These are phyloP conservation scores for Cicer cuneatum DNA, from an alignment of 306 rosid species.

Conservation along the genomic window DNA sequence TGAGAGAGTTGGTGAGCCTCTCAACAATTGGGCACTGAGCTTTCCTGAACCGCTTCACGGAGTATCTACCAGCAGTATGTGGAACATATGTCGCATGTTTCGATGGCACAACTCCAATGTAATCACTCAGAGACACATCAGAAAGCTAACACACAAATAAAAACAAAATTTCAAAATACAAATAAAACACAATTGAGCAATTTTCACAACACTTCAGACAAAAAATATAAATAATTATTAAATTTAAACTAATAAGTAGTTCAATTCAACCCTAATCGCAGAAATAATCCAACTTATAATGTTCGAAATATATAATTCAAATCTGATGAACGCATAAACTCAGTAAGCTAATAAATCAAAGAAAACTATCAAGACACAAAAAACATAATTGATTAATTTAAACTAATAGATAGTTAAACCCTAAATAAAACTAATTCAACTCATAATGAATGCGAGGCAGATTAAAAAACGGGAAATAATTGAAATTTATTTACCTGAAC, in stretches of 20 bases:
- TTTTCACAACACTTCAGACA: no score
- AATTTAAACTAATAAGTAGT: no score
- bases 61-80: conserved; percentile 68
- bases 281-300: no score
- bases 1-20: conserved; percentile 69
- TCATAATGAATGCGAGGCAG: no score
- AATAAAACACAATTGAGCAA: no score
- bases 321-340: no score
- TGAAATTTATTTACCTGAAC: conserved; percentile 45
- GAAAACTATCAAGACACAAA: not conserved
- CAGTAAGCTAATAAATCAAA: not conserved
- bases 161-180: not conserved
- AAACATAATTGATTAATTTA: not conserved
- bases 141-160: conserved; percentile 36
- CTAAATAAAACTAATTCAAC: no score
- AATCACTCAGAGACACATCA: conserved; percentile 61
- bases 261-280: no score
- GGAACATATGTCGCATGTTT: conserved; percentile 70
- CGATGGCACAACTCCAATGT: conserved; percentile 56
- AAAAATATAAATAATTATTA: no score
- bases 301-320: no score
- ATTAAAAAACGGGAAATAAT: not conserved
- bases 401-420: no score
- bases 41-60: not conserved
- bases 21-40: conserved; percentile 70